phyloP scores from a whole-genome alignment of 169 alveolate genomes.

The Plasmodium knowlesi region DNA sequence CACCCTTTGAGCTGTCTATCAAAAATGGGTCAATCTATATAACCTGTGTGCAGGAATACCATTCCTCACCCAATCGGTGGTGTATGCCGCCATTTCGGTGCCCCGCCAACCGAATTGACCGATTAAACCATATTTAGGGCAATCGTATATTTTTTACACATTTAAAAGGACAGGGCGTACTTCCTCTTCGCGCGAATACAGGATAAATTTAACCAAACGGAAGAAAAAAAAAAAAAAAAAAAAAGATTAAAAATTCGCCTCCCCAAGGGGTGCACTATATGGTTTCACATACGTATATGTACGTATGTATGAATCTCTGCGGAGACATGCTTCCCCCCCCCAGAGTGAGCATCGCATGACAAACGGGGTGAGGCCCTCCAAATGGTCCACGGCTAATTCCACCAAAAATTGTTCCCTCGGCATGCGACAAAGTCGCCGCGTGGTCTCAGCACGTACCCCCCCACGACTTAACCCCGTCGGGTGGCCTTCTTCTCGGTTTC shows the following conservation, averaged over 20 bases:
- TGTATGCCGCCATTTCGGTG: neutral
- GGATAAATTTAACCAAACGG: neutral
- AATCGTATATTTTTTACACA: neutral
- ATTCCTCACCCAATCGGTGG: neutral
- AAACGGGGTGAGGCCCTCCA: neutral
- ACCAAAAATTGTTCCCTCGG: neutral
- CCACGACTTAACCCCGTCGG: neutral
- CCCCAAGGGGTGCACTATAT: neutral
- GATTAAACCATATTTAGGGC: neutral
- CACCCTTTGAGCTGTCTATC: neutral
- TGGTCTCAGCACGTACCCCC: neutral
- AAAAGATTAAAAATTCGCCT: neutral
- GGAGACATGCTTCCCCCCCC: neutral
- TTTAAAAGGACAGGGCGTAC: neutral
- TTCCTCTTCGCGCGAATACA: neutral
- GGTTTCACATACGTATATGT: neutral
- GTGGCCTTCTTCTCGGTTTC: neutral
- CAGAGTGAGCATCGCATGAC: neutral
- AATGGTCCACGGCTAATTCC: neutral
- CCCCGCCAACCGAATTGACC: neutral
- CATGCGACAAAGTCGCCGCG: neutral
- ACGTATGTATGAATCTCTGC: neutral
- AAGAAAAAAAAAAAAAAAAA: constrained; percentile 2
- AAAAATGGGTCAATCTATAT: neutral
- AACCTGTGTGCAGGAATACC: neutral